Evolutionary conservation across 1,284 basidiomycete genomes (phyloP).

Genomic region (Cryptococcus hybrid): DNA sequence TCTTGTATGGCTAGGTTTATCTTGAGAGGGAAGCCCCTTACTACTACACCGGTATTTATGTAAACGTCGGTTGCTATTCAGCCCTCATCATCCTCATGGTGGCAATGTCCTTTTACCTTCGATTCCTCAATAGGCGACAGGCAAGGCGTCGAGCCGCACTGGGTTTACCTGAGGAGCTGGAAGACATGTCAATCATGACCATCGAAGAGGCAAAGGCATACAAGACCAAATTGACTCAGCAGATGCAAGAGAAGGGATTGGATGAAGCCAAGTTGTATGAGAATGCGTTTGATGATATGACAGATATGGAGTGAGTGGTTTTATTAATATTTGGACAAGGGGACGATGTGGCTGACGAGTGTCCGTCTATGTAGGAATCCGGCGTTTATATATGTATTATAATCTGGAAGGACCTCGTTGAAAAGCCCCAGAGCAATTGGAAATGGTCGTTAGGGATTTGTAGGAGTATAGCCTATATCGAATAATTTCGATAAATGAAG

Average conservation of each 20-base stretch:
- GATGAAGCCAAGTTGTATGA: constrained; percentile 19
- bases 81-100: constrained; percentile 31
- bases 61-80: constrained; percentile 27
- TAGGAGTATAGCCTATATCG: neutral
- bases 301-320: constrained; percentile 22
- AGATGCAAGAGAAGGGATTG: constrained; percentile 14
- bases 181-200: constrained; percentile 32
- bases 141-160: constrained; percentile 36
- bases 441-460: neutral
- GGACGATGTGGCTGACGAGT: neutral
- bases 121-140: constrained; percentile 35
- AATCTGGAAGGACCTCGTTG: neutral
- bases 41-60: constrained; percentile 43
- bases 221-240: constrained; percentile 20
- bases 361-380: constrained; percentile 11
- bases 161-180: constrained; percentile 36
- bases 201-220: constrained; percentile 23
- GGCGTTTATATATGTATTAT: constrained; percentile 20
- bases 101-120: constrained; percentile 41
- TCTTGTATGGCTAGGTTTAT: constrained; percentile 12
- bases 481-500: neutral
- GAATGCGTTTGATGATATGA: constrained; percentile 31
- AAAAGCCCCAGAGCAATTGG: neutral
- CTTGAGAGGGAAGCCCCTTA: constrained; percentile 29
- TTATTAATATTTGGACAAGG: neutral